These are phyloP conservation scores for Yarrowia sp. DNA, from an alignment of 805 yeast genomes.

Conservation along the genomic window DNA sequence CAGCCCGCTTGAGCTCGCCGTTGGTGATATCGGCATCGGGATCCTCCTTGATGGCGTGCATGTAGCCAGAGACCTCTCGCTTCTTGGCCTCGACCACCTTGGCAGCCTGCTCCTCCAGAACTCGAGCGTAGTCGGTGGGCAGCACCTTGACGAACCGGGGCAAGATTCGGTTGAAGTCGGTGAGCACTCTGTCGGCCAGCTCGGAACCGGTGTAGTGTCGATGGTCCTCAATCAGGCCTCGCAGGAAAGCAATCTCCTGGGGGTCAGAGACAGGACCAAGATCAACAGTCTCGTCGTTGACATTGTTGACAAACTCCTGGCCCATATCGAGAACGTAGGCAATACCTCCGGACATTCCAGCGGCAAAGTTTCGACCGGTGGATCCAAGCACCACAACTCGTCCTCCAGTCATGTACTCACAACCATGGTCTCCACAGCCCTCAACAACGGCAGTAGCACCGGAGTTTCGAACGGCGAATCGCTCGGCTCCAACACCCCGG, in stretches of 20 bases:
- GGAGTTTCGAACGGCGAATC: conserved; percentile 97
- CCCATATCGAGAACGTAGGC: conserved; percentile 95
- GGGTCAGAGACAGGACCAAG: conserved; percentile 77
- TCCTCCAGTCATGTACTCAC: conserved; percentile 99
- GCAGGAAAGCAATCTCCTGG: conserved; percentile 86
- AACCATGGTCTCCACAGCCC: conserved; percentile 97
- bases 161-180: conserved; percentile 82
- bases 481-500: conserved; percentile 97
- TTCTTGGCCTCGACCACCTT: conserved; percentile 62
- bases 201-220: conserved; percentile 92
- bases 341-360: conserved; percentile 99
- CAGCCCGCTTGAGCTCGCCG: conserved; percentile 66
- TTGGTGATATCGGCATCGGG: conserved; percentile 84
- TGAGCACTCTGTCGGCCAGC: conserved; percentile 77
- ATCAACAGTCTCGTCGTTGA: conserved; percentile 79
- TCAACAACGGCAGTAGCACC: conserved; percentile 97
- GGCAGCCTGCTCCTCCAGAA: conserved; percentile 72
- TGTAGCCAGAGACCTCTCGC: conserved; percentile 62
- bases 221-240: conserved; percentile 92
- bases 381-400: conserved; percentile 89
- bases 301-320: conserved; percentile 80
- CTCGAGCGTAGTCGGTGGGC: conserved; percentile 88
- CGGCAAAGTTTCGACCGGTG: conserved; percentile 90
- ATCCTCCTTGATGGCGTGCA: conserved; percentile 69
- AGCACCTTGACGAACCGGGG: conserved; percentile 90